Percentiles rank a stretch among this genome's conserved stretches.
Conservation (phyloP, 2,329 filamentous ascomycete genomes). For the Neopestalotiopsis sp. region DNA sequence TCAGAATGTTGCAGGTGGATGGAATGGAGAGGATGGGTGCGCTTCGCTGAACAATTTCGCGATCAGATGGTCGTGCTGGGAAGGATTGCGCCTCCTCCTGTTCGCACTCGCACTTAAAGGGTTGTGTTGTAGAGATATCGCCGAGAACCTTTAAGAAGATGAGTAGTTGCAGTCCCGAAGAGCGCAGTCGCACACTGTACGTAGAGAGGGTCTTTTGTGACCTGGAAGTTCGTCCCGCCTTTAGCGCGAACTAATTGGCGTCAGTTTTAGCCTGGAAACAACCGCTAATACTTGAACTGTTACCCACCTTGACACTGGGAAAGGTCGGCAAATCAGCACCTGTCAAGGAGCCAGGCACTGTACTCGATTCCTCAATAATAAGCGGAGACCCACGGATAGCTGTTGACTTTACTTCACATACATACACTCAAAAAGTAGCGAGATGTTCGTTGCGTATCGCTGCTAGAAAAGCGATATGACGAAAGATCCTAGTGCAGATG, state of each 20-base stretch:
- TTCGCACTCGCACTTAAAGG: not conserved
- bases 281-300: not conserved
- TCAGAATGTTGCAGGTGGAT: not conserved
- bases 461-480: too few species aligned
- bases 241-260: not conserved
- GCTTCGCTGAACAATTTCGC: not conserved
- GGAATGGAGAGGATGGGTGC: not conserved
- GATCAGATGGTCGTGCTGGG: not conserved
- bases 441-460: too few species aligned
- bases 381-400: not conserved
- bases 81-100: not conserved
- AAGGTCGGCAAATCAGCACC: conserved; percentile 11
- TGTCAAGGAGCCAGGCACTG: conserved; percentile 1
- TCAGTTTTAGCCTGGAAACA: not conserved
- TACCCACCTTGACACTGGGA: conserved; percentile 3
- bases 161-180: not conserved
- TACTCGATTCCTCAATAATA: not conserved
- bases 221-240: not conserved
- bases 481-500: conserved; percentile 3
- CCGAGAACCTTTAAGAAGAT: not conserved
- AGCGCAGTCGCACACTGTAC: not conserved
- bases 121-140: not conserved
- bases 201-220: not conserved
- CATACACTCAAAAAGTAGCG: too few species aligned
- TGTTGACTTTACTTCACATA: not conserved